Evolutionary conservation across 2,329 filamentous ascomycete genomes (phyloP), one percentile per base, ranked within the genome.

Genomic region (Pyricularia pennisetigena): DNA sequence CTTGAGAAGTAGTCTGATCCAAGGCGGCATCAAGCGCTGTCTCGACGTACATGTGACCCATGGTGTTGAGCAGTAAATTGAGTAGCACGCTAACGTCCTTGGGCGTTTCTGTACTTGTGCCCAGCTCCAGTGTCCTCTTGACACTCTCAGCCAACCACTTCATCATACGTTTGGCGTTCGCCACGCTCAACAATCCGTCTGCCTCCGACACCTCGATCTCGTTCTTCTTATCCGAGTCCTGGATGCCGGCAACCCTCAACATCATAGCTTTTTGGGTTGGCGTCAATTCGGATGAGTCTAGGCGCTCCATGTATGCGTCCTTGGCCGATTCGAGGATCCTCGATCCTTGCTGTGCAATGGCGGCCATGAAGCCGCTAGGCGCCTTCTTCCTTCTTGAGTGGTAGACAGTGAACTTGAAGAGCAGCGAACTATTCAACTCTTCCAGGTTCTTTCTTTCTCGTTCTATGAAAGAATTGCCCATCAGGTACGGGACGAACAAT

Each of bases 391-490:
- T 85, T 69, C 90, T 83, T 0, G 90, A 93, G 77, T 99, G 95
- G 75, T 94, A 98, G n/a, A 96, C 90, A 20, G 93, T 96, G 75
- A 95, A 99, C 74, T 96, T 97, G 86, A 99, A 97, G 4, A 98
- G 85, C 68, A 99, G 81, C 0, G 95, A 97, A 68, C 93, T 94
- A 79, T 97, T 93, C 71, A 94, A 80, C 75, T 94, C 92, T 74
- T 94, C 91, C 65, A 95, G 78, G 69, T 85, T 90, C 77, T 82
- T 88, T 74, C 81, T 86, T 75, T 91, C 89, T 69, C 88, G 83
- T 68, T 91, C 89, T 69, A 91, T 90, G 72, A 90, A 91, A 16
- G 87, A 87, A 72, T 88, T 88, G 16, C 88, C 87, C 66, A 90
- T 84, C 9, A 91, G 82, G 72, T 90, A 90, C 0, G 88, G 88